Base-by-base conservation (phyloP, 2,329 filamentous ascomycete species). In the Aschersonia sp. region DNA sequence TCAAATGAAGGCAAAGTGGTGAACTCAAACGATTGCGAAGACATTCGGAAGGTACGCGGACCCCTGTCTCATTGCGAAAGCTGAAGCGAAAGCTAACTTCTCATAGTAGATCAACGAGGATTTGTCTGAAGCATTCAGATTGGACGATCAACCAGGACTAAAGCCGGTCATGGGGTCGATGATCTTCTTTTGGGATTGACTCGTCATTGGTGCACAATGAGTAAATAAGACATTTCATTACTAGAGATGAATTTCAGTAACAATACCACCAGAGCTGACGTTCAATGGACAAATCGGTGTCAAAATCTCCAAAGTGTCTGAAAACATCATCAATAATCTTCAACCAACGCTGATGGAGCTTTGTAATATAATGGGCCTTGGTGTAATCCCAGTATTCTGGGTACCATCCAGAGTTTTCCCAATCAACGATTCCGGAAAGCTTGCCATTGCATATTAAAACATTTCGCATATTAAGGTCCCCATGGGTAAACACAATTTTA, bases 401-500 rank as follows among this genome's bases (percentile, higher is more conserved):
- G 30, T 52, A 51, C 49, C 52, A 59, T 14, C 51, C 58, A 2
- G 54, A 46, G 3, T 49, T 55, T 48, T 59, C 56, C 57, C 55
- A 58, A 39, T 59, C 54, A 1, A 59, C 40, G 32, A 62, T 57
- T 1, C 56, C 58, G 5, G 57, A 53, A 5, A 63, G 46, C 29
- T 57, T 42, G 12, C 61, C 58, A 6, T 54, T 56, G 0, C 49
- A 47, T 0, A 59, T 52, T 1, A 64, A 14, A 5, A 63, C 48
- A 30, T 64, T 64, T 0, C 57, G 32, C 45, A 53, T 54, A 29
- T 56, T 60, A 0, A 64, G 48, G 32, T 64, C 59, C 4, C 58
- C 56, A 30, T 76, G 72, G 1, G 70, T 71, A 48, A 76, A 70
- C 1, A 68, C 61, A n/a, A 55, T 49, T 0, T n/a, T 8, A 31